Conservation (phyloP, 1,284 basidiomycete species). For the Trichosporon sp. region DNA sequence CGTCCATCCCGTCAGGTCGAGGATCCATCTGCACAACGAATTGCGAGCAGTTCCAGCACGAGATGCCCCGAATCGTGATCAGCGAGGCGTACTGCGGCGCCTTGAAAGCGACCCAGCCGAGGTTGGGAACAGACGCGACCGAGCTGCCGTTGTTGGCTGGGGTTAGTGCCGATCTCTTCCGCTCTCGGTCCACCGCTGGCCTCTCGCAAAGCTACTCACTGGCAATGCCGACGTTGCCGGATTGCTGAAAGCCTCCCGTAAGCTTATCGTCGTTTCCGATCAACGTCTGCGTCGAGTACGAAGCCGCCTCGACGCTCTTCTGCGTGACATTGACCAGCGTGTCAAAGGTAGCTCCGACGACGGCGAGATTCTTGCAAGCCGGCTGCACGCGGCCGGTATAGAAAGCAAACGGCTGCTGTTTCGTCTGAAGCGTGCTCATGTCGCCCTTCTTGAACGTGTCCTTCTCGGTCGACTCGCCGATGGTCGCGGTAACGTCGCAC, state of each 20-base stretch:
- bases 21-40: background rate
- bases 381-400: background rate
- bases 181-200: background rate
- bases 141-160: background rate
- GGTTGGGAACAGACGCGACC: background rate
- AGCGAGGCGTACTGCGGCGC: background rate
- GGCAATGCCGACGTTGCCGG: background rate
- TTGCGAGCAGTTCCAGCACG: background rate
- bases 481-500: background rate
- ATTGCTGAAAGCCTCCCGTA: background rate
- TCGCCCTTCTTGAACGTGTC: background rate
- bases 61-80: background rate
- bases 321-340: background rate
- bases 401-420: background rate
- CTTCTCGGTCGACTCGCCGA: background rate
- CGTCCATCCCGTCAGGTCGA: background rate
- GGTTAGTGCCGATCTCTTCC: background rate
- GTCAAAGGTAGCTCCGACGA: background rate
- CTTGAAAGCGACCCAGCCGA: background rate
- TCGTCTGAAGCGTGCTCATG: background rate
- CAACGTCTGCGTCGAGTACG: background rate
- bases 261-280: background rate
- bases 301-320: background rate
- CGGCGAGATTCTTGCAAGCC: background rate
- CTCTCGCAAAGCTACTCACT: background rate